Evolutionary conservation across 805 yeast species (phyloP), one percentile per base, ranked within the genome.

Genomic region (Grigorovia yakushimaensis): DNA sequence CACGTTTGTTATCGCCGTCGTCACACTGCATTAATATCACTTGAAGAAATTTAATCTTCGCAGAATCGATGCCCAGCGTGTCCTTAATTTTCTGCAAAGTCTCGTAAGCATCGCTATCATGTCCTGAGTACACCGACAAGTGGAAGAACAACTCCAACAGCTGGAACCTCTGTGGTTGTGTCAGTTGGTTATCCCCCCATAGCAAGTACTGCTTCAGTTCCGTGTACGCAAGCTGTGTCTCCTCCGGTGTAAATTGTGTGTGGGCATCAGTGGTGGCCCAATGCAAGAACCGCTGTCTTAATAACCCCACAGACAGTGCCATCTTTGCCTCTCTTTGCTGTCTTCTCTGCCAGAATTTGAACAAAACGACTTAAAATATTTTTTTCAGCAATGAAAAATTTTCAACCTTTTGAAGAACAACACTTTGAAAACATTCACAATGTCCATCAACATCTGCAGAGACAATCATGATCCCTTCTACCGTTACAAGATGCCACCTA

Each of bases 401-500:
- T 37, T 18, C 39, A 37, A 33, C n/a, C 4, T 15, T 9, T 30
- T 9, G 36, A 30, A 33, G 9, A 36, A 18, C 19, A 5, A 41
- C 35, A 15, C 15, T 21, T 23, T 15, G n/a, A 20, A 7, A 15
- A 15, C 20, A 10, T 5, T 20, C 54, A 72, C 47, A 52, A 88
- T 88, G 96, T 84, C 96, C 47, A 83, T 91, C 64, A 91, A 93
- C 70, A 91, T 93, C 61, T 83, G 95, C 69, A 88, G 98, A 75
- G 96, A 88, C 64, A 93, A 91, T 74, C 81, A 84, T 62, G 98
- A 93, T 73, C 97, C 97, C 41, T 93, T 93, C 69, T 93, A 93
- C 81, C 96, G 98, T 74, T 93, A 93, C 72, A 93, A 93, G 74
- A 93, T 93, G 98, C 98, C 98, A 65, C 84, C 94, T 40, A 83